Evolutionary conservation across 495 filamentous ascomycete genomes (phyloP), one percentile per base, ranked within the genome.

Genomic region (Hypoxylon fragiforme): DNA sequence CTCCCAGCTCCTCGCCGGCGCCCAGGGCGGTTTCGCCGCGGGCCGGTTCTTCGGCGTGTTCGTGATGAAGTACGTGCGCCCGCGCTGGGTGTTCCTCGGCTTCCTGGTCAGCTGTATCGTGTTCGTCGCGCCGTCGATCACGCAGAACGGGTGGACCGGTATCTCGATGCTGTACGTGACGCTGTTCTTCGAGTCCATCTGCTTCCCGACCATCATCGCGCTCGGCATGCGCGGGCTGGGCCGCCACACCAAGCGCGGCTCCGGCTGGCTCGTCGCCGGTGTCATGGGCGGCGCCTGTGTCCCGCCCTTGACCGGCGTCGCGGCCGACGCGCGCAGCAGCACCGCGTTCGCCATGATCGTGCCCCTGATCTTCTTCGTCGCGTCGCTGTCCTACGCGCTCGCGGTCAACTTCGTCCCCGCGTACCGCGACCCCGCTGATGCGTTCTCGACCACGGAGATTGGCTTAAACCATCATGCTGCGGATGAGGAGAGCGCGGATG

Each of bases 191-290:
- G 85, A 86, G 62, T 81, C 77, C 21, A 77, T 74, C 69, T 82
- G 83, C 70, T 89, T 89, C 77, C 81, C 86, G 8, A 85, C 81
- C 36, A 88, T 88, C 64, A 82, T 88, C 65, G 81, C 84, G 4
- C 76, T 89, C 21, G 77, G 81, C 19, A 78, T 90, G 51, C 80
- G 85, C 44, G 85, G 86, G 6, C 77, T 90, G 0, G 86, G 86
- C 6, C 74, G 80, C 14, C 85, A 89, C 70, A 86, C 81, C 31
- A 89, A 89, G 75, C 74, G 78, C 32, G 85, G 85, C 28, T 78
- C 79, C 1, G 79, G 77, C 3, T 79, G 81, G 70, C 69, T 88
- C 37, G 80, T 89, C 8, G 81, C 84, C 1, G 78, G 78, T 22
- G 80, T 89, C 24, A 80, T 72, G 38, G 85, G 85, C 41, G 85